Base-by-base conservation (phyloP, 495 filamentous ascomycete species). In the Aspergillus sclerotiicarbonarius region DNA sequence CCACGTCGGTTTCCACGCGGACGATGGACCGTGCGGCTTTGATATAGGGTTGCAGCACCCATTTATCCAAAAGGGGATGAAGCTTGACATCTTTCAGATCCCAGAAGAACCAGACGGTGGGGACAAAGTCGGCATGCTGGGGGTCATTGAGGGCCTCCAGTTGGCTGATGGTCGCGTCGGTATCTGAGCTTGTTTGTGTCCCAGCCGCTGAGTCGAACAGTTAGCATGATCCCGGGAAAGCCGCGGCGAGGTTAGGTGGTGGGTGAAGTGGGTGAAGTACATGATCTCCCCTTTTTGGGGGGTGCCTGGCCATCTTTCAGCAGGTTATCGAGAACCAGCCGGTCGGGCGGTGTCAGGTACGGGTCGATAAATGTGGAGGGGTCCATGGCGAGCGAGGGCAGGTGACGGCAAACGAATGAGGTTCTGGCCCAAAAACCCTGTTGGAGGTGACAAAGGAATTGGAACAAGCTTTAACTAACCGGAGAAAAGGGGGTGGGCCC, bases 1-100 rank as follows among this genome's bases (percentile, higher is more conserved):
- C 82, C 18, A 91, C 86, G 66, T 90, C 87, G 6, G 85, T 87
- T 35, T 79, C 65, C 50, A 79, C 70, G 15, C 87, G 83, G 8
- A 86, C 83, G 16, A 87, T 71, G 2, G 58, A 62, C 31, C 73
- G 72, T 0, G 82, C 87, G 73, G 79, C 76, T 44, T 65, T 62
- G 53, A 81, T 69, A 61, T 89, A 90, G 3, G 83, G 82, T 35
- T 77, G 64, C 46, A 88, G 67, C 0, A 88, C 46, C 59, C 73
- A 76, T 48, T 70, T 60, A 58, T 78, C 72, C 16, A 87, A 53
- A 4, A 64, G 45, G 1, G 59, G 53, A 4, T 73, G 75, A 15
- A 78, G 67, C 20, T 58, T 68, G n/a, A 82, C 58, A 37, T 74
- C 60, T 30, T 71, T 67, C 39, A 71, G 64, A 57, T 86, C 82